Evolutionary conservation across 192 early-diverging fungal species (phyloP).

Genomic region (Dispira simplex): DNA sequence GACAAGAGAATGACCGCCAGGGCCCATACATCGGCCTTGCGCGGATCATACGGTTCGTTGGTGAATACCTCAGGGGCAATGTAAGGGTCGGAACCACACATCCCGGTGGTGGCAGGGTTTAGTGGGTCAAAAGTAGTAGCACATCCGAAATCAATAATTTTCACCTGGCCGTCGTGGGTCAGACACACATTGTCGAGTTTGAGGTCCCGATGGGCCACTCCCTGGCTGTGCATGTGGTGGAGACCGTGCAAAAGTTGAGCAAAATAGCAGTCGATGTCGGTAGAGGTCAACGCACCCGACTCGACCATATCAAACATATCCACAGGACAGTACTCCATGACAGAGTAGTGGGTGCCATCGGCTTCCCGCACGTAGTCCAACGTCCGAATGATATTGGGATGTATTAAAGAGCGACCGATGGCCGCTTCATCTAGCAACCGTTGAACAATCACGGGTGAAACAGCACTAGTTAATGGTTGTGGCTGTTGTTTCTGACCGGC

Average conservation of each 20-base stretch:
- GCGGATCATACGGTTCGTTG: constrained; percentile 57
- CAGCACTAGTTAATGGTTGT: constrained; percentile 1
- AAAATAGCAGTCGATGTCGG: constrained; percentile 71
- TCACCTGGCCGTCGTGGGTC: constrained; percentile 34
- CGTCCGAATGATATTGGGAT: constrained; percentile 62
- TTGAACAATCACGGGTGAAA: constrained; percentile 24
- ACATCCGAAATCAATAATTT: constrained; percentile 65
- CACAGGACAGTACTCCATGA: constrained; percentile 84
- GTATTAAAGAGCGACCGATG: constrained; percentile 38
- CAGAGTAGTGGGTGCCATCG: constrained; percentile 42
- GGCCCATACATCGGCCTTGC: constrained; percentile 80
- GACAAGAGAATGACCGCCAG: constrained; percentile 72
- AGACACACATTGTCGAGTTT: constrained; percentile 57
- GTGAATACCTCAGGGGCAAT: constrained; percentile 81
- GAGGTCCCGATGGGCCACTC: constrained; percentile 50
- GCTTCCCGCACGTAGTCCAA: constrained; percentile 56
- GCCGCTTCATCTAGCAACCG: constrained; percentile 29
- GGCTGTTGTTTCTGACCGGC: not conserved
- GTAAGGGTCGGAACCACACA: constrained; percentile 88
- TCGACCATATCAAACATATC: constrained; percentile 78
- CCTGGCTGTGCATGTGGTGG: constrained; percentile 51
- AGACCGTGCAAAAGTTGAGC: constrained; percentile 60
- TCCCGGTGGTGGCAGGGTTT: constrained; percentile 27
- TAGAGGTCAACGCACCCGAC: constrained; percentile 45
- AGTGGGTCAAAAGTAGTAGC: constrained; percentile 28